A percentile compares a stretch with the other conserved stretches of the same genome.
Evolutionary conservation across 306 rosid genomes (phyloP).

Genomic region (Corylus avellana): DNA sequence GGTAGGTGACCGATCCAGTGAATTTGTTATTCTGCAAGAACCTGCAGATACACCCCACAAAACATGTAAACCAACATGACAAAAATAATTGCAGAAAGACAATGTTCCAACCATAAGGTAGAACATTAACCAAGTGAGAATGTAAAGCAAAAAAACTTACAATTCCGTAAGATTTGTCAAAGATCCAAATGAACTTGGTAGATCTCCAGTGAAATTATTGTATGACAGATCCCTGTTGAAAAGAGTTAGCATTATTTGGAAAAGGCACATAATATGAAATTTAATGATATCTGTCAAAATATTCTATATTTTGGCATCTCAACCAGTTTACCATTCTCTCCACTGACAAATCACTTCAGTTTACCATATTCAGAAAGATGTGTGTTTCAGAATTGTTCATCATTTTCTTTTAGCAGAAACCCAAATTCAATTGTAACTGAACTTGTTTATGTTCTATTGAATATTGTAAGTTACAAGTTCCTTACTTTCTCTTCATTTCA

Average conservation of each 20-base stretch:
- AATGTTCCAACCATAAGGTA: not conserved
- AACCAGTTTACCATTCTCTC: too few relatives aligned
- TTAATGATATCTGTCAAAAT: not conserved
- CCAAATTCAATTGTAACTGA: not conserved
- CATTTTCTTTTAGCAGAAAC: conserved; percentile 1
- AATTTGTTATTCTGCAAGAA: conserved; percentile 73
- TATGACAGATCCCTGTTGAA: conserved; percentile 79
- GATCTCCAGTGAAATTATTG: conserved; percentile 83
- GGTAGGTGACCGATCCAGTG: conserved; percentile 87
- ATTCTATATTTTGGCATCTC: not conserved
- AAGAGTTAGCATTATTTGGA: conserved; percentile 9
- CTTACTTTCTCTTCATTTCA: conserved; percentile 22
- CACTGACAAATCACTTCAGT: too few relatives aligned
- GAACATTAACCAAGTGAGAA: conserved; percentile 9
- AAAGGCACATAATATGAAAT: conserved; percentile 15
- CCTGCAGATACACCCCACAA: conserved; percentile 44
- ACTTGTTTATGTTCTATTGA: not conserved
- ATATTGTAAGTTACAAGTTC: not conserved
- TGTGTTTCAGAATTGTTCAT: not conserved
- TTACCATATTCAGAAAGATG: too few relatives aligned
- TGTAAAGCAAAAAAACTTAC: conserved; percentile 45
- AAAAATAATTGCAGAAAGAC: not conserved
- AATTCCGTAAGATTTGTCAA: conserved; percentile 57
- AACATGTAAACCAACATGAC: conserved; percentile 23
- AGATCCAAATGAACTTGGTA: conserved; percentile 90